Evolutionary conservation across 2,329 filamentous ascomycete species (phyloP).

Genomic region (Penicillium capsulatum): DNA sequence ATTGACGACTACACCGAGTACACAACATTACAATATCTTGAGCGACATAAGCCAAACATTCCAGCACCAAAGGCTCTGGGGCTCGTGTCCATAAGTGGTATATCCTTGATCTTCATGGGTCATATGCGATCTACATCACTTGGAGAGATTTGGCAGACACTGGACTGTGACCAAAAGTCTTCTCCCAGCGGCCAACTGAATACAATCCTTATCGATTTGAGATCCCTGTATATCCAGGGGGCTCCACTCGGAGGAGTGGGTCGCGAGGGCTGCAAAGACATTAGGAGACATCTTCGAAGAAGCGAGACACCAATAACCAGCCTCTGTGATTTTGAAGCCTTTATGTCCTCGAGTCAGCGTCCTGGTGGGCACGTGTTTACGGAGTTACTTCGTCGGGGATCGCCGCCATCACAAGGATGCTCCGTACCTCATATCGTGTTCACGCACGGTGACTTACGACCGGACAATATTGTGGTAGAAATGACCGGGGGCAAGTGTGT

Average conservation of each 20-base stretch:
- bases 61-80: slow-evolving; percentile 20
- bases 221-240: slow-evolving; percentile 14
- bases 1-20: slow-evolving; percentile 24
- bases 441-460: slow-evolving; percentile 25
- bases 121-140: slow-evolving; percentile 11
- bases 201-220: slow-evolving; percentile 16
- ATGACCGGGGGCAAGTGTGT: slow-evolving; percentile 13
- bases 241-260: slow-evolving; percentile 19
- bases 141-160: slow-evolving; percentile 14
- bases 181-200: slow-evolving; percentile 16
- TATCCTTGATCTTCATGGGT: slow-evolving; percentile 23
- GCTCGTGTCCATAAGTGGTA: slow-evolving; percentile 13
- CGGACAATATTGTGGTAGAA: slow-evolving; percentile 25
- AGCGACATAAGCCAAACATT: slow-evolving; percentile 16
- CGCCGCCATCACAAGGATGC: slow-evolving; percentile 3
- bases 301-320: slow-evolving; percentile 17
- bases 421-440: slow-evolving; percentile 14
- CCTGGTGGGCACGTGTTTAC: slow-evolving; percentile 14
- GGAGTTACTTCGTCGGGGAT: slow-evolving; percentile 15
- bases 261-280: slow-evolving; percentile 25
- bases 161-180: background rate
- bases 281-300: slow-evolving; percentile 18
- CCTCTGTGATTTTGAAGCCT: slow-evolving; percentile 19
- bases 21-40: slow-evolving; percentile 25
- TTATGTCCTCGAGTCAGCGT: slow-evolving; percentile 16